These are phyloP conservation scores for Trypanosoma grayi DNA, from an alignment of 208 protist species.

Conservation along the genomic window DNA sequence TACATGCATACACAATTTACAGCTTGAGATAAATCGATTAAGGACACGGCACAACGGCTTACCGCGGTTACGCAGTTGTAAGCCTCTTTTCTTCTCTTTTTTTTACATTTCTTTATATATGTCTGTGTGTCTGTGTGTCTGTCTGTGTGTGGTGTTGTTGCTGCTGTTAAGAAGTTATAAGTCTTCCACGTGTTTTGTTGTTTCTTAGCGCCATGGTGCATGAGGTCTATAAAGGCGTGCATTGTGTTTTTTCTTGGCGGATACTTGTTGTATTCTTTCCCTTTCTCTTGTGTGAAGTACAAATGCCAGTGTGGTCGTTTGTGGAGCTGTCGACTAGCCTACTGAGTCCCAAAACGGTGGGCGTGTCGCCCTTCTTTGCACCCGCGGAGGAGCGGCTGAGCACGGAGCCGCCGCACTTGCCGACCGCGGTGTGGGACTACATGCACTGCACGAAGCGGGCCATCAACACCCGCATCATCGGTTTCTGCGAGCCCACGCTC, in stretches of 20 bases:
- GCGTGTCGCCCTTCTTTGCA: slow-evolving; percentile 56
- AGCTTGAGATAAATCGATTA: too few relatives aligned
- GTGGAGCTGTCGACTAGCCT: slow-evolving; percentile 74
- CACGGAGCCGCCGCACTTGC: slow-evolving; percentile 31
- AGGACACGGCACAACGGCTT: too few relatives aligned
- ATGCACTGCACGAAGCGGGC: slow-evolving; percentile 74
- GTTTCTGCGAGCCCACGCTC: slow-evolving; percentile 82
- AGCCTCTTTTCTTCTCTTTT: neutral
- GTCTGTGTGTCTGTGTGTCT: neutral
- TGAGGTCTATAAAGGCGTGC: too few relatives aligned
- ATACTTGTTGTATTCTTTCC: neutral
- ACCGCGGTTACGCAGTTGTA: neutral
- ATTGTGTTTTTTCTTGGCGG: slow-evolving; percentile 6
- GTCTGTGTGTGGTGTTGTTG: neutral
- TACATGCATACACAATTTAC: neutral
- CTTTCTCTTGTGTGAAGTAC: neutral
- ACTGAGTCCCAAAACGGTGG: slow-evolving; percentile 68
- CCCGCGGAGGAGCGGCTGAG: slow-evolving; percentile 33
- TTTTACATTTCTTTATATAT: neutral
- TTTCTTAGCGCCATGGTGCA: neutral
- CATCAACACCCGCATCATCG: slow-evolving; percentile 84
- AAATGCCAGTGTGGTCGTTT: slow-evolving; percentile 53
- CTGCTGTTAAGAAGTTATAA: neutral
- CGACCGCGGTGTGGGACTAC: slow-evolving; percentile 53
- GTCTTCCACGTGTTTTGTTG: neutral